Percentiles rank a stretch among this genome's conserved stretches.
Evolutionary conservation across 31 red algal genomes (phyloP).

Genomic region (Porphyra umbilicalis): DNA sequence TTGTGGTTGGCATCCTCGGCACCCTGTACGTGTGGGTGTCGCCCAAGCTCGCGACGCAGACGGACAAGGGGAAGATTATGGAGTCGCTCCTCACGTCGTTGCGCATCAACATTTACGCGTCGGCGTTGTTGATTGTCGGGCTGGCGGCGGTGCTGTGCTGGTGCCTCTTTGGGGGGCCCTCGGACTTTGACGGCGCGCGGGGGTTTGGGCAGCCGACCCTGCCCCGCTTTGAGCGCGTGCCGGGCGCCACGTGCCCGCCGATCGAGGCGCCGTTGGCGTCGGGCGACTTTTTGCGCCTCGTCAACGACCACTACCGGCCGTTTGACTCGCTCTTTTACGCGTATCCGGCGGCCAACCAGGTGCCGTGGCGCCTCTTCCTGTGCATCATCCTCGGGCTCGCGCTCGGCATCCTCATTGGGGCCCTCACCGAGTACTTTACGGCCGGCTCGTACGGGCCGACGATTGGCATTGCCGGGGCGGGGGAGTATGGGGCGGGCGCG

Average conservation of each 20-base stretch:
- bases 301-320: constrained; percentile 11
- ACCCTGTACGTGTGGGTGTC: background rate
- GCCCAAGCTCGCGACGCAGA: background rate
- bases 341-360: constrained; percentile 4
- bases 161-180: background rate
- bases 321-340: constrained; percentile 6
- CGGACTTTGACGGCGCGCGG: background rate
- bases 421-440: constrained; percentile 12
- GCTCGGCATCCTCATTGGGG: constrained; percentile 12
- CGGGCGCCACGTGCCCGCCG: background rate
- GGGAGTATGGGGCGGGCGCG: constrained; percentile 15
- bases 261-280: background rate
- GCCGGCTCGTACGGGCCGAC: constrained; percentile 9
- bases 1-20: background rate
- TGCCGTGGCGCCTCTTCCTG: constrained; percentile 17
- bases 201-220: background rate
- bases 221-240: background rate
- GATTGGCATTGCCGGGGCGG: background rate
- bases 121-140: background rate
- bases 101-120: constrained; percentile 7
- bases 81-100: constrained; percentile 13
- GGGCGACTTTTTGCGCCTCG: background rate
- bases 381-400: constrained; percentile 13
- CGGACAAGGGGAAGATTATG: constrained; percentile 7
- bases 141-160: background rate